These are phyloP conservation scores for Anthracocystis panici-leucophaei DNA, from an alignment of 1,284 basidiomycete species.

Conservation along the genomic window DNA sequence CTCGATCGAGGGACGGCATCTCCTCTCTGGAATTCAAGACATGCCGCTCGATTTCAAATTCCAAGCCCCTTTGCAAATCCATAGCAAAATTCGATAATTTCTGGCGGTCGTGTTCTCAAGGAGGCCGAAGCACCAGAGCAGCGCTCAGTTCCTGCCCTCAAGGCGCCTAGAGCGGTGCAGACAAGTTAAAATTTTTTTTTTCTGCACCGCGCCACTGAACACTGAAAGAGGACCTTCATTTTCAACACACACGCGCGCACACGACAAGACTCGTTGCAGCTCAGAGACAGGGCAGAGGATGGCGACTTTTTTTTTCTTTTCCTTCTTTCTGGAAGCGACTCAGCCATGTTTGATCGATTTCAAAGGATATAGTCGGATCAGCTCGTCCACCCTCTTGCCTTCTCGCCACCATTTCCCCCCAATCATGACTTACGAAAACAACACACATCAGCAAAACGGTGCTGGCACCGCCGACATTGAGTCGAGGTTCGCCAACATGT, in stretches of 20 bases:
- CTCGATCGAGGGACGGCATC: not conserved
- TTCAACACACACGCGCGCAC: too few species aligned
- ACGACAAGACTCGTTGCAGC: not conserved
- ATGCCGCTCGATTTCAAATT: not conserved
- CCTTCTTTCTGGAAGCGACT: constrained; percentile 8
- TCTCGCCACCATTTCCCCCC: constrained; percentile 28
- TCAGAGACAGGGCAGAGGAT: not conserved
- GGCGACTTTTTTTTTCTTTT: constrained; percentile 1
- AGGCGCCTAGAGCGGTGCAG: not conserved
- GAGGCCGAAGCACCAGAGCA: constrained; percentile 4
- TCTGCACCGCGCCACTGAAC: too few species aligned
- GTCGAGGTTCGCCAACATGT: constrained; percentile 76
- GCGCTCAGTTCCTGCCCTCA: not conserved
- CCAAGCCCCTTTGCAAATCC: constrained; percentile 1
- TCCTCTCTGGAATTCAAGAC: not conserved
- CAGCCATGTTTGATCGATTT: constrained; percentile 14
- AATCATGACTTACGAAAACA: constrained; percentile 63
- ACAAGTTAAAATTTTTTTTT: not conserved
- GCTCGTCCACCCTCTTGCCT: not conserved
- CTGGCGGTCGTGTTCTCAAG: not conserved
- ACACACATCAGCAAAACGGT: constrained; percentile 60
- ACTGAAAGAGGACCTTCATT: too few species aligned
- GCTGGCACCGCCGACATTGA: constrained; percentile 78
- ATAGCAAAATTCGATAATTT: constrained; percentile 1
- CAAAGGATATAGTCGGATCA: not conserved